Percentiles rank a stretch among this genome's conserved stretches.
Conservation (phyloP, 441 rosid genomes). For the Pelargonium citronellum region DNA sequence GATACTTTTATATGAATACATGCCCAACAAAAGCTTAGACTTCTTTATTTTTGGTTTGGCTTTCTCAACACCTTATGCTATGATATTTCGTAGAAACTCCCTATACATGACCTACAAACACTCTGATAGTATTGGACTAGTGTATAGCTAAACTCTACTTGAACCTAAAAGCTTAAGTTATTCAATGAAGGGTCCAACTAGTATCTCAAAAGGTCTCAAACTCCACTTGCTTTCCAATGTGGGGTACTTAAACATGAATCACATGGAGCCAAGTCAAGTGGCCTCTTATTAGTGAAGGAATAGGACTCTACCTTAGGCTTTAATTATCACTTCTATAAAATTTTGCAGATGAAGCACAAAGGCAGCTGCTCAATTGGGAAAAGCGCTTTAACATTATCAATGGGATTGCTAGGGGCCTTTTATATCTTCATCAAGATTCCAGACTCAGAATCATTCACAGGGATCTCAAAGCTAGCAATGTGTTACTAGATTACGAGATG, state of each 20-base stretch:
- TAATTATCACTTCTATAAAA: neutral
- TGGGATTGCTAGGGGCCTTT: slow-evolving; percentile 19
- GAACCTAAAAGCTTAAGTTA: too few relatives aligned
- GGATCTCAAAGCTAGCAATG: neutral
- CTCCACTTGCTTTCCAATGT: too few relatives aligned
- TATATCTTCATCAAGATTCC: slow-evolving; percentile 20
- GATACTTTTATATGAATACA: slow-evolving; percentile 30
- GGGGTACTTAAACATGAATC: too few relatives aligned
- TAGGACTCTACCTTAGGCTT: too few relatives aligned
- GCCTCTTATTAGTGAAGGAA: neutral
- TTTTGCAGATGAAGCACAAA: slow-evolving; percentile 4
- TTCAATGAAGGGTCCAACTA: too few relatives aligned
- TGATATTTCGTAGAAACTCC: neutral
- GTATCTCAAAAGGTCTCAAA: too few relatives aligned
- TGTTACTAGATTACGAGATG: neutral
- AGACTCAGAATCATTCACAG: slow-evolving; percentile 9
- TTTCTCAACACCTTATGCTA: neutral
- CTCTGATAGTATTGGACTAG: too few relatives aligned
- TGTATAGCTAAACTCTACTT: too few relatives aligned
- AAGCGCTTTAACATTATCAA: slow-evolving; percentile 12
- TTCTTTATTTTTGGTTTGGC: slow-evolving; percentile 36
- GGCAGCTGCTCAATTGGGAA: slow-evolving; percentile 12
- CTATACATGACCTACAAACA: too few relatives aligned
- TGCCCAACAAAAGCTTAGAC: slow-evolving; percentile 37
- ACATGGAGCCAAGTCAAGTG: neutral